Percentiles rank a stretch among this genome's conserved stretches.
Conservation (phyloP, 805 yeast genomes). For the Candida saitoana region DNA sequence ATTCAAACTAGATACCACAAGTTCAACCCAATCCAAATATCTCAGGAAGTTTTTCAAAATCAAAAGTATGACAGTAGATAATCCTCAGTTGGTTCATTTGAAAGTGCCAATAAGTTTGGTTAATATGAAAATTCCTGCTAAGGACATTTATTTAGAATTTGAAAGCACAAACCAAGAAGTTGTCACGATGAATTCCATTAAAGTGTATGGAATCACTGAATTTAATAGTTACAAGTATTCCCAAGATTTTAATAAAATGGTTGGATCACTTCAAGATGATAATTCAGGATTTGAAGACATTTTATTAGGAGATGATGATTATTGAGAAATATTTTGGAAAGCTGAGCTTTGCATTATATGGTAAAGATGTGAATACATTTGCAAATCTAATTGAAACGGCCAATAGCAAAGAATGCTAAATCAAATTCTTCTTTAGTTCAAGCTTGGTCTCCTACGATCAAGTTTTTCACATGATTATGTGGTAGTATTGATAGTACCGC, state of each 20-base stretch:
- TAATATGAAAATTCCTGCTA: conserved; percentile 26
- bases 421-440: no score
- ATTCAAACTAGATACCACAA: conserved; percentile 10
- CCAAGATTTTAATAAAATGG: conserved; percentile 19
- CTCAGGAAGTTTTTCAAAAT: conserved; percentile 29
- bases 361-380: no score
- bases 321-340: no score
- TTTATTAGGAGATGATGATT: conserved; percentile 8
- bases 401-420: no score
- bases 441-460: no score
- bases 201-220: conserved; percentile 30
- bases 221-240: conserved; percentile 19
- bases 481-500: no score
- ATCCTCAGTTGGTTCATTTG: conserved; percentile 17
- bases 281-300: conserved; percentile 3
- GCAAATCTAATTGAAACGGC: no score
- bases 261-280: conserved; percentile 6
- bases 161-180: conserved; percentile 6
- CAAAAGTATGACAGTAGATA: conserved; percentile 7
- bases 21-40: conserved; percentile 15
- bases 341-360: no score
- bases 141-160: conserved; percentile 32
- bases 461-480: no score
- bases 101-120: conserved; percentile 31
- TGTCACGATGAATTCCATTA: conserved; percentile 17